A percentile compares a stretch with the other conserved stretches of the same genome.
These are phyloP conservation scores for Meira nashicola DNA, from an alignment of 1,284 basidiomycete genomes.

Conservation along the genomic window DNA sequence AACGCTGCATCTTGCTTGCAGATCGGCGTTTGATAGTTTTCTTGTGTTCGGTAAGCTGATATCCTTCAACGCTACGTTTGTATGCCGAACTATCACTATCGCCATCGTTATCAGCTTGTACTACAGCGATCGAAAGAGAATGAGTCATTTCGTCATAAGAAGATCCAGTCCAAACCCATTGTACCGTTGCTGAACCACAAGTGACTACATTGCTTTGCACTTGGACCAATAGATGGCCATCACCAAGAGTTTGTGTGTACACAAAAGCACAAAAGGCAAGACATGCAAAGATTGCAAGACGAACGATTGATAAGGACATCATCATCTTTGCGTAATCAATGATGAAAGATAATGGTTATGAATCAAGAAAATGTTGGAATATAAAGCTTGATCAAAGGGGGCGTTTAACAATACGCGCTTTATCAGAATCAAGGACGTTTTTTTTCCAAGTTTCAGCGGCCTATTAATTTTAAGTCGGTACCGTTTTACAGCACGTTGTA, in stretches of 20 bases:
- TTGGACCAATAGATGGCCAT: slow-evolving; percentile 1
- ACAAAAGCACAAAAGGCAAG: neutral
- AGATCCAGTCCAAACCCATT: slow-evolving; percentile 7
- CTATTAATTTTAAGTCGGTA: too few species aligned
- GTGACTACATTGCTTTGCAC: neutral
- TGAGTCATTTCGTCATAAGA: neutral
- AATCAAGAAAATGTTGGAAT: too few species aligned
- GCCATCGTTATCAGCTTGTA: neutral
- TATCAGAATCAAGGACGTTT: too few species aligned
- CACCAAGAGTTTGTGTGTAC: neutral
- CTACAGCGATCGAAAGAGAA: neutral
- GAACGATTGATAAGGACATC: too few species aligned
- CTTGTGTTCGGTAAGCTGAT: neutral
- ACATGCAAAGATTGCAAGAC: too few species aligned
- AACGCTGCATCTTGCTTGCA: neutral
- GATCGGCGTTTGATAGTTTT: neutral
- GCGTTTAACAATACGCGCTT: too few species aligned
- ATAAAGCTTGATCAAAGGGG: too few species aligned
- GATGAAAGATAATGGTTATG: too few species aligned
- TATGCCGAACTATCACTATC: neutral
- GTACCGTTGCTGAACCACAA: slow-evolving; percentile 5
- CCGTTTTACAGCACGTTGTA: too few species aligned
- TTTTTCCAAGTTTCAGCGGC: too few species aligned
- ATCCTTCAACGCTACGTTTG: neutral
- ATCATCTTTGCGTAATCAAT: too few species aligned